These are phyloP conservation scores for Cutaneotrichosporon spelunceum DNA, from an alignment of 1,284 basidiomycete species.

Conservation along the genomic window DNA sequence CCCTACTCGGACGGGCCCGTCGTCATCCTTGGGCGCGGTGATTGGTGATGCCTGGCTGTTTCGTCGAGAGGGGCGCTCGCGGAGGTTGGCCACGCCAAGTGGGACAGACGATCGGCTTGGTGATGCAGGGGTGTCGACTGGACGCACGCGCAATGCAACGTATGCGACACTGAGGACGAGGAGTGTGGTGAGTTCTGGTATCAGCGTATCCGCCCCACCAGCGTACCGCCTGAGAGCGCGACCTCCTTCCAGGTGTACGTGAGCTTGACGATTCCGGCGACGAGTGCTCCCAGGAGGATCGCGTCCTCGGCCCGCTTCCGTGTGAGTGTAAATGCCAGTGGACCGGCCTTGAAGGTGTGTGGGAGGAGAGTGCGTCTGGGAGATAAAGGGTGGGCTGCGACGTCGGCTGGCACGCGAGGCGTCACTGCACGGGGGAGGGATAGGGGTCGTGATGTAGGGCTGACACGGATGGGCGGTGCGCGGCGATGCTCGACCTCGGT, in stretches of 20 bases:
- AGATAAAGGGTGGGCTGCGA: slow-evolving; percentile 22
- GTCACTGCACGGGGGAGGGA: neutral
- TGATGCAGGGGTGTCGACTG: neutral
- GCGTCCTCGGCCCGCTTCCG: slow-evolving; percentile 40
- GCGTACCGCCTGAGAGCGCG: slow-evolving; percentile 45
- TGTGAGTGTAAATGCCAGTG: slow-evolving; percentile 28
- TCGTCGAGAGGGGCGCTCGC: neutral
- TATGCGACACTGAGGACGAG: slow-evolving; percentile 16
- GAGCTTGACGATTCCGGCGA: slow-evolving; percentile 35
- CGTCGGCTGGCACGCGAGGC: slow-evolving; percentile 14
- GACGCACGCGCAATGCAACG: slow-evolving; percentile 30
- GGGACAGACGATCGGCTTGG: neutral
- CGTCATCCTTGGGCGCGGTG: slow-evolving; percentile 19
- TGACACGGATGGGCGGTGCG: neutral
- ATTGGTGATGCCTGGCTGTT: slow-evolving; percentile 16
- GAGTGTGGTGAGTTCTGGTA: slow-evolving; percentile 17
- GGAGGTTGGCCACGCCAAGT: neutral
- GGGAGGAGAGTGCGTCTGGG: slow-evolving; percentile 32
- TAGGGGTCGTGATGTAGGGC: neutral
- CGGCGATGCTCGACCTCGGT: slow-evolving; percentile 14
- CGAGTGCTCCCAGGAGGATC: slow-evolving; percentile 37
- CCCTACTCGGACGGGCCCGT: slow-evolving; percentile 28
- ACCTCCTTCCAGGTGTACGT: slow-evolving; percentile 40
- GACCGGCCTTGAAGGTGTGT: slow-evolving; percentile 6
- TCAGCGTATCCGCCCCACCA: neutral